Conservation (phyloP, 75 land plant species). For the Picea glauca region DNA sequence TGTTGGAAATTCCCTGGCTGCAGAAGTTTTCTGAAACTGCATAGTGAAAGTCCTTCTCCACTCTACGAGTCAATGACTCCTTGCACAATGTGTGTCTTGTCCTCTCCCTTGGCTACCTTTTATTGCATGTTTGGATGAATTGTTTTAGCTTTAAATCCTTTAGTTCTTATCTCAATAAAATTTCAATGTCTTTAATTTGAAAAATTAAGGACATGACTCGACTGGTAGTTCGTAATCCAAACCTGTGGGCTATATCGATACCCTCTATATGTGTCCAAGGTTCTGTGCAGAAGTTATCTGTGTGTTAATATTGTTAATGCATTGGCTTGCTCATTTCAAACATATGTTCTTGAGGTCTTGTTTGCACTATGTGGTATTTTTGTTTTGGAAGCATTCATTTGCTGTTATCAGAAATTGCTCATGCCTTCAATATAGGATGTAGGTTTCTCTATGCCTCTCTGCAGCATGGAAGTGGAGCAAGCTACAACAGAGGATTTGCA, state of each 20-base stretch:
- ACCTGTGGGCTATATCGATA: too few species aligned
- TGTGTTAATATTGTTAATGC: neutral
- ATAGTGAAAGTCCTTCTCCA: too few species aligned
- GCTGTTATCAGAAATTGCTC: conserved; percentile 5
- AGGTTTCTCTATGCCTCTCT: conserved; percentile 81
- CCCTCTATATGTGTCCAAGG: neutral
- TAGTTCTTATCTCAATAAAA: too few species aligned
- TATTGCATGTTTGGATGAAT: too few species aligned
- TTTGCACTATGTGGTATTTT: neutral
- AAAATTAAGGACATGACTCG: neutral
- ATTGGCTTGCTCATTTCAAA: neutral
- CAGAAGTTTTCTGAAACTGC: too few species aligned
- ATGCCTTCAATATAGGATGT: conserved; percentile 47
- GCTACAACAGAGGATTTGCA: conserved; percentile 66
- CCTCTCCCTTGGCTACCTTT: too few species aligned
- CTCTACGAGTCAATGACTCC: too few species aligned
- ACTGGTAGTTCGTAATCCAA: neutral
- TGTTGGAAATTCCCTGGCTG: too few species aligned
- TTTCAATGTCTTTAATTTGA: too few species aligned
- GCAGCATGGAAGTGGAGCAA: conserved; percentile 50
- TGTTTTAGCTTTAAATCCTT: too few species aligned
- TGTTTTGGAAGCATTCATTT: neutral
- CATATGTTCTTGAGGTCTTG: neutral
- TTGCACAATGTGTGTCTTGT: too few species aligned
- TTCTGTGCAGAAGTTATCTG: neutral